phyloP scores from a whole-genome alignment of 805 yeast genomes.

The Ogataea pini region DNA sequence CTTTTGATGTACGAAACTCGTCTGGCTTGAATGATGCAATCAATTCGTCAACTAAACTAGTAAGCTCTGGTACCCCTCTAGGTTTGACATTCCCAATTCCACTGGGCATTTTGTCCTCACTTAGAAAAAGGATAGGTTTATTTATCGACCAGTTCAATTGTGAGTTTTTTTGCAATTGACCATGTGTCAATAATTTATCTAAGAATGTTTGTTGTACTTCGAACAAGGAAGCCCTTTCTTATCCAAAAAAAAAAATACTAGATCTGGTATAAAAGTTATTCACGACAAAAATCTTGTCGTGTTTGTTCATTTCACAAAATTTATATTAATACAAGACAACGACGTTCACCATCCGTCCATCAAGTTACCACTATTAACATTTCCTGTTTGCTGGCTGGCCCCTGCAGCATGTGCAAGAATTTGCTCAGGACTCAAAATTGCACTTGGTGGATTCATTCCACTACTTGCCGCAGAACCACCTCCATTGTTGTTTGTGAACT shows the following conservation, averaged over 20 bases:
- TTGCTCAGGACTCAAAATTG: constrained; percentile 36
- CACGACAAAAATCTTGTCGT: constrained; percentile 1
- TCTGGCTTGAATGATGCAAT: constrained; percentile 12
- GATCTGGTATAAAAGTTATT: background rate
- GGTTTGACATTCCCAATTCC: constrained; percentile 9
- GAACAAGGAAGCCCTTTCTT: constrained; percentile 1
- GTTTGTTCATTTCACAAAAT: background rate
- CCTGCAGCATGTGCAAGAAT: constrained; percentile 36
- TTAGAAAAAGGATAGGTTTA: background rate
- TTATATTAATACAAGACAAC: background rate
- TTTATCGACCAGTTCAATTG: background rate
- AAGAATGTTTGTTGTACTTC: background rate
- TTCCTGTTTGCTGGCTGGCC: constrained; percentile 8
- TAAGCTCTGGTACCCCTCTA: constrained; percentile 17
- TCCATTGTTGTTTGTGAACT: constrained; percentile 11
- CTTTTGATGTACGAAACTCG: constrained; percentile 13
- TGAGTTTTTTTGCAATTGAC: background rate
- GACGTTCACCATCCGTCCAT: constrained; percentile 26
- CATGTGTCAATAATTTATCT: background rate
- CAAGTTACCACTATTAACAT: constrained; percentile 9
- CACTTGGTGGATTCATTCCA: constrained; percentile 11
- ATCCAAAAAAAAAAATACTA: background rate
- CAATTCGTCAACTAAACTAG: constrained; percentile 20
- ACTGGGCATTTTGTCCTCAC: constrained; percentile 14
- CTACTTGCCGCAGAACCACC: constrained; percentile 10